phyloP scores from a whole-genome alignment of 805 yeast species.

The Nematodospora valgi region DNA sequence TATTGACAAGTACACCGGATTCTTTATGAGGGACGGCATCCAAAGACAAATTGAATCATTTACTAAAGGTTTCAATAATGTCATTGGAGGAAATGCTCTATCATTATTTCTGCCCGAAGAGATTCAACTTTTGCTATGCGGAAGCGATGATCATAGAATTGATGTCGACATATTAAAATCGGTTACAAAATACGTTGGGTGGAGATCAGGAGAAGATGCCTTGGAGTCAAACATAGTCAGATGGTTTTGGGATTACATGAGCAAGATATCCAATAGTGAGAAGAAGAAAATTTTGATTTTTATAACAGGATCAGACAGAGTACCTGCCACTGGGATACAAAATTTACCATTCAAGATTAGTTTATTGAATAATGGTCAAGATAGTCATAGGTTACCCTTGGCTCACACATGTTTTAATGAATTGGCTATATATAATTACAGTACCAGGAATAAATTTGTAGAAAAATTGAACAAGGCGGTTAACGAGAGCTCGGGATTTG shows the following conservation, averaged over 20 bases:
- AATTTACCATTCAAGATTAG: constrained; percentile 72
- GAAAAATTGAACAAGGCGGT: constrained; percentile 66
- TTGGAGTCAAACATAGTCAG: constrained; percentile 39
- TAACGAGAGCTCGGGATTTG: constrained; percentile 83
- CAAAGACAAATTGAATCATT: constrained; percentile 54
- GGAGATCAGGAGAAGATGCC: constrained; percentile 41
- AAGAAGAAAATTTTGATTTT: constrained; percentile 69
- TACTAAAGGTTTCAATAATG: constrained; percentile 66
- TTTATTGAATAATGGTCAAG: constrained; percentile 30
- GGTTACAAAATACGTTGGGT: constrained; percentile 72
- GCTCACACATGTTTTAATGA: constrained; percentile 97
- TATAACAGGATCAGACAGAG: constrained; percentile 85
- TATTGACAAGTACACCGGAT: constrained; percentile 59
- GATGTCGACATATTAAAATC: constrained; percentile 67
- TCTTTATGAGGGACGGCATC: constrained; percentile 56
- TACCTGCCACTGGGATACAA: constrained; percentile 90
- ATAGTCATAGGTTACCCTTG: constrained; percentile 59
- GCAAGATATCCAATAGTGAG: constrained; percentile 35
- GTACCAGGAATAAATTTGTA: constrained; percentile 48
- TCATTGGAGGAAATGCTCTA: constrained; percentile 79
- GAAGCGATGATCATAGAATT: constrained; percentile 61
- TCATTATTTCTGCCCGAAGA: constrained; percentile 79
- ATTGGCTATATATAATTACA: constrained; percentile 69
- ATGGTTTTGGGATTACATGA: constrained; percentile 90
- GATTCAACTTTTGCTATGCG: constrained; percentile 73